phyloP scores from a whole-genome alignment of 495 filamentous ascomycete species.

The Thermochaetoides thermophila region DNA sequence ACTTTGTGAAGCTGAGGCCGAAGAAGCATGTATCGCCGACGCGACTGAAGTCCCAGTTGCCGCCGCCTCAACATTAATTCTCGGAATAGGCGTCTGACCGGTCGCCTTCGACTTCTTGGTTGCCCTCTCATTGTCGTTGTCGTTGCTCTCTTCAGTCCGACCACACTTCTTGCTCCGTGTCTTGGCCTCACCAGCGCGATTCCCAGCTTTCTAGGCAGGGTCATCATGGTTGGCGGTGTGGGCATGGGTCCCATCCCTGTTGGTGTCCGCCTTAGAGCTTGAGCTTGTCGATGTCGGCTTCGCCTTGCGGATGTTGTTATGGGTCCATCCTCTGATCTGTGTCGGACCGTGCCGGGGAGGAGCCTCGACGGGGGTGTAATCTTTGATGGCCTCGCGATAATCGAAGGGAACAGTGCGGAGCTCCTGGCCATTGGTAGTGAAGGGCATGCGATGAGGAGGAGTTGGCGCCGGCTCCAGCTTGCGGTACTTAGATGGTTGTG shows the following conservation, averaged over 20 bases:
- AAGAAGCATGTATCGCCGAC: too few species aligned
- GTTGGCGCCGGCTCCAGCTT: slow-evolving; percentile 35
- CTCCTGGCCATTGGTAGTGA: slow-evolving; percentile 25
- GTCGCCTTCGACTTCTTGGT: too few species aligned
- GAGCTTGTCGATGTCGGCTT: slow-evolving; percentile 1
- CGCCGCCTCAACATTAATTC: too few species aligned
- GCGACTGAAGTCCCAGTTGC: too few species aligned
- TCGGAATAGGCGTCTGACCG: too few species aligned
- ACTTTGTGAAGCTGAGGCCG: too few species aligned
- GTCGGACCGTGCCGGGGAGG: slow-evolving; percentile 31
- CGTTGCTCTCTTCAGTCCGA: too few species aligned
- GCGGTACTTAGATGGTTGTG: slow-evolving; percentile 24
- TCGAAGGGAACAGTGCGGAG: slow-evolving; percentile 34
- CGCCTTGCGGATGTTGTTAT: slow-evolving; percentile 26
- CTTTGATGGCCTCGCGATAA: slow-evolving; percentile 32
- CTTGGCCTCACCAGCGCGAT: background rate
- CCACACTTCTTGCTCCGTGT: background rate
- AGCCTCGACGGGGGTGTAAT: slow-evolving; percentile 28
- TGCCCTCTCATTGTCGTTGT: too few species aligned
- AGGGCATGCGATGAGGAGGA: slow-evolving; percentile 27
- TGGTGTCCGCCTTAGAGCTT: slow-evolving; percentile 4
- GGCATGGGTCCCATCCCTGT: background rate
- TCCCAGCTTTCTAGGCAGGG: slow-evolving; percentile 2
- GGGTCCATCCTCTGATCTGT: slow-evolving; percentile 35
- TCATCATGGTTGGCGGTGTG: slow-evolving; percentile 1